A percentile compares a stretch with the other conserved stretches of the same genome.
These are phyloP conservation scores for Candida oleophila DNA, from an alignment of 805 yeast genomes.

Conservation along the genomic window DNA sequence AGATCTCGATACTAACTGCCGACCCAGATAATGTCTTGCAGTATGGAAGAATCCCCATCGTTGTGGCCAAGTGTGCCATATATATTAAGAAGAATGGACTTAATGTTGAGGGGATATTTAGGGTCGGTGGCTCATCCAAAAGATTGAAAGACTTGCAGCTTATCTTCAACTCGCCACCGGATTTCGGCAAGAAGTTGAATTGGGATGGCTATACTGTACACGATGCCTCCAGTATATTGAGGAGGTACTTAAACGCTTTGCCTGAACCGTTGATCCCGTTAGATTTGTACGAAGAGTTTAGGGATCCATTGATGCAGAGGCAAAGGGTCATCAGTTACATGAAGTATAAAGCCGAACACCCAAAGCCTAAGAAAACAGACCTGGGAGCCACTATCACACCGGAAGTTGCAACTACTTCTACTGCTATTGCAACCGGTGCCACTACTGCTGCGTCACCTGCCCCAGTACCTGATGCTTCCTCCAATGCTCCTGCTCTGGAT, in stretches of 20 bases:
- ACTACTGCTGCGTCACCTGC: background rate
- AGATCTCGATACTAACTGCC: slow-evolving; percentile 62
- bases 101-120: slow-evolving; percentile 84
- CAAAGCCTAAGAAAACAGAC: slow-evolving; percentile 13
- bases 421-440: slow-evolving; percentile 1
- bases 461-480: too few species aligned
- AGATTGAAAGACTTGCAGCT: slow-evolving; percentile 84
- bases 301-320: slow-evolving; percentile 68
- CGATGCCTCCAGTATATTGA: slow-evolving; percentile 89
- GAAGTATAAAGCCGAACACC: slow-evolving; percentile 53
- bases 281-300: slow-evolving; percentile 68
- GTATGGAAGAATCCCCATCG: slow-evolving; percentile 87
- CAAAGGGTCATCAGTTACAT: slow-evolving; percentile 67
- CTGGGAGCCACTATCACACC: background rate
- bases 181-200: slow-evolving; percentile 78
- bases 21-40: slow-evolving; percentile 61
- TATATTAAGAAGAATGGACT: slow-evolving; percentile 76
- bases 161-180: slow-evolving; percentile 83
- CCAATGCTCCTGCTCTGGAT: background rate
- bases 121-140: slow-evolving; percentile 89
- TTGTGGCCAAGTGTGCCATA: slow-evolving; percentile 95
- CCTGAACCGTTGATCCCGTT: slow-evolving; percentile 93
- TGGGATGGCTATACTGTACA: slow-evolving; percentile 97
- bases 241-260: slow-evolving; percentile 81
- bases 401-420: background rate